Evolutionary conservation across 139 green algal species (phyloP), one percentile per base, ranked within the genome.

Genomic region (Pycnococcus provasolii): DNA sequence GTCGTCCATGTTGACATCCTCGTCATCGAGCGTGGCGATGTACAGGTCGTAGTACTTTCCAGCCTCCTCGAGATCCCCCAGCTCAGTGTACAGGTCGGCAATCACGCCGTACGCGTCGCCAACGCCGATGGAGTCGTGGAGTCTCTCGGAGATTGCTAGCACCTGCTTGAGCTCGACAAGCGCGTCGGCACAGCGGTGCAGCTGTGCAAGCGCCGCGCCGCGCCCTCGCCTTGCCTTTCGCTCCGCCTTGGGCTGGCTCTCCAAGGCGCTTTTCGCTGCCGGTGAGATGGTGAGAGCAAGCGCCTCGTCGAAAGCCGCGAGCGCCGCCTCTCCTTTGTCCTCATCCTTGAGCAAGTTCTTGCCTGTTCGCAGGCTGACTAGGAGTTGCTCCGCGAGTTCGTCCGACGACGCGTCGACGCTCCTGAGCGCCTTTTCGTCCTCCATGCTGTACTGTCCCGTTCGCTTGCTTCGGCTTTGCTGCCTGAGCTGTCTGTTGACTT

Each of bases 51-150:
- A 74, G 60, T 68, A 74, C 69, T 78, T 81, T 8, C 53, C 74
- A 4, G 76, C 76, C 42, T 71, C 52, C 47, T 79, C 67, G 4
- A 73, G 13, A 42, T 81, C 76, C 2, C 64, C 61, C n/a, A 81
- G 62, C 67, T 81, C 76, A 1, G 75, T 79, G 52, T 81, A 77
- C 26, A 81, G 62, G 55, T 81, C 75, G 1, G 75, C 75, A 39
- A 81, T 80, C 2, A 80, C 73, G 11, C 75, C 75, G 44, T 77
- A 81, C 45, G 75, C 75, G 11, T 81, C 73, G n/a, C 75, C 67
- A 13, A 71, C 44, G 13, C 74, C 74, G 40, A 53, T 71, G 13
- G 58, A 42, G 50, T 80, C 73, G 52, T 42, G 50, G 5, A 48
- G 43, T 45, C 15, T 11, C 50, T 72, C 1, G n/a, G 74, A 80